Evolutionary conservation across 805 yeast species (phyloP).

Genomic region (Pichia cephalocereana): DNA sequence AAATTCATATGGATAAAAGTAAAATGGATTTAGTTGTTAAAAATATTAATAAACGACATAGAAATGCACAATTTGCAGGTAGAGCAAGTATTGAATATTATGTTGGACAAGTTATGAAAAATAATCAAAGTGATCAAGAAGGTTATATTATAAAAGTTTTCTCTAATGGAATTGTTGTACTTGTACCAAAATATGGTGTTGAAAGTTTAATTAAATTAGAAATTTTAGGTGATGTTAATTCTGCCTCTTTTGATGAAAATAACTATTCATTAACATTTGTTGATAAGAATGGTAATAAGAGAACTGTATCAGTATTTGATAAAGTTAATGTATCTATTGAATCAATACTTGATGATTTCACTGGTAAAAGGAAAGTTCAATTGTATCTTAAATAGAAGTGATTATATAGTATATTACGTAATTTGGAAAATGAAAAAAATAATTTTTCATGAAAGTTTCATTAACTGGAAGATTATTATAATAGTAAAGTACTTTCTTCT

Average conservation of each 20-base stretch:
- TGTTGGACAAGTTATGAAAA: slow-evolving; percentile 95
- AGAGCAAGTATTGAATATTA: slow-evolving; percentile 96
- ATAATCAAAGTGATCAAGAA: slow-evolving; percentile 67
- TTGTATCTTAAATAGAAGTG: slow-evolving; percentile 40
- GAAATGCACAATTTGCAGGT: slow-evolving; percentile 98
- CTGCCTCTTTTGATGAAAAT: slow-evolving; percentile 69
- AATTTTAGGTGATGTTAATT: slow-evolving; percentile 53
- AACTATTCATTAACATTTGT: slow-evolving; percentile 57
- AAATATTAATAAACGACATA: slow-evolving; percentile 87
- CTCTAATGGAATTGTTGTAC: slow-evolving; percentile 87
- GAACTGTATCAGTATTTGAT: slow-evolving; percentile 60
- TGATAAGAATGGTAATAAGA: slow-evolving; percentile 29
- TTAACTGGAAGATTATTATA: too few relatives aligned
- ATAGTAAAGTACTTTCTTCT: too few relatives aligned
- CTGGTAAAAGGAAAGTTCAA: slow-evolving; percentile 90
- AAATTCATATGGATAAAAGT: slow-evolving; percentile 75
- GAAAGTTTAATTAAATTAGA: slow-evolving; percentile 87
- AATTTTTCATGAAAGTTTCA: too few relatives aligned
- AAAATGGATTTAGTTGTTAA: slow-evolving; percentile 84
- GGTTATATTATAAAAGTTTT: slow-evolving; percentile 91
- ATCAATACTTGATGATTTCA: slow-evolving; percentile 73
- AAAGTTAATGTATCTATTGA: slow-evolving; percentile 75
- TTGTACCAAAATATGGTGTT: slow-evolving; percentile 93
- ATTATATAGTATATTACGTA: background rate
- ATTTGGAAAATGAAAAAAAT: too few relatives aligned